A percentile compares a stretch with the other conserved stretches of the same genome.
Evolutionary conservation across 495 filamentous ascomycete genomes (phyloP).

Genomic region (Penicillium odoratum): DNA sequence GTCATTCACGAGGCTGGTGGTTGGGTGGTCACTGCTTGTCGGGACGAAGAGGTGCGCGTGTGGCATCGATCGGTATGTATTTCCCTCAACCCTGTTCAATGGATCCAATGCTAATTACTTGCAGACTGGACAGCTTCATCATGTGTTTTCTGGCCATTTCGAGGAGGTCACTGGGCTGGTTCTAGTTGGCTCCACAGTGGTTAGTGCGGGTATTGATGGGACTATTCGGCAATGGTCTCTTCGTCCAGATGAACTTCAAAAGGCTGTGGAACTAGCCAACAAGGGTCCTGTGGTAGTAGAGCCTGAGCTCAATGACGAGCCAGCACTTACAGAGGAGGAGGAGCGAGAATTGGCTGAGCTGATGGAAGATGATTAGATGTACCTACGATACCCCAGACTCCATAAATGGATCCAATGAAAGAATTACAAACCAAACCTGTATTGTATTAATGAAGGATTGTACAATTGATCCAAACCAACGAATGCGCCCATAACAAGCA

Average conservation of each 20-base stretch:
- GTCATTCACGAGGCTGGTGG: conserved; percentile 65
- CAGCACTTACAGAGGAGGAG: conserved; percentile 73
- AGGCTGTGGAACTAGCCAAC: conserved; percentile 57
- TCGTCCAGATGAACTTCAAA: conserved; percentile 60
- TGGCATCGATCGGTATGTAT: conserved; percentile 69
- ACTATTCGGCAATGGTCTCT: conserved; percentile 84
- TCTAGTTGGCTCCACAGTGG: conserved; percentile 60
- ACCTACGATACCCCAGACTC: conserved; percentile 5
- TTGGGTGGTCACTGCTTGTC: conserved; percentile 88
- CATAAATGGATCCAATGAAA: not conserved
- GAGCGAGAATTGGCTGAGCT: conserved; percentile 84
- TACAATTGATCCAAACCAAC: not conserved
- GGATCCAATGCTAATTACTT: conserved; percentile 16
- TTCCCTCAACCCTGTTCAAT: not conserved
- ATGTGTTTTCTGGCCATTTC: conserved; percentile 80
- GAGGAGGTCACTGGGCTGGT: conserved; percentile 86
- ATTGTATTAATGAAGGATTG: not conserved
- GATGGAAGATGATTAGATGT: conserved; percentile 64
- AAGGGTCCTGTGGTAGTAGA: conserved; percentile 49
- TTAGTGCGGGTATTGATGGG: conserved; percentile 84
- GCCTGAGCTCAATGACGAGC: conserved; percentile 44
- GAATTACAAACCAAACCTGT: not conserved
- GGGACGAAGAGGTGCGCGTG: conserved; percentile 88
- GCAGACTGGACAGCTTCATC: conserved; percentile 69
- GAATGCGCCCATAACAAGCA: conserved; percentile 10